A percentile compares a stretch with the other conserved stretches of the same genome.
Conservation (phyloP, 495 filamentous ascomycete species). For the Penicillium malachiteum region DNA sequence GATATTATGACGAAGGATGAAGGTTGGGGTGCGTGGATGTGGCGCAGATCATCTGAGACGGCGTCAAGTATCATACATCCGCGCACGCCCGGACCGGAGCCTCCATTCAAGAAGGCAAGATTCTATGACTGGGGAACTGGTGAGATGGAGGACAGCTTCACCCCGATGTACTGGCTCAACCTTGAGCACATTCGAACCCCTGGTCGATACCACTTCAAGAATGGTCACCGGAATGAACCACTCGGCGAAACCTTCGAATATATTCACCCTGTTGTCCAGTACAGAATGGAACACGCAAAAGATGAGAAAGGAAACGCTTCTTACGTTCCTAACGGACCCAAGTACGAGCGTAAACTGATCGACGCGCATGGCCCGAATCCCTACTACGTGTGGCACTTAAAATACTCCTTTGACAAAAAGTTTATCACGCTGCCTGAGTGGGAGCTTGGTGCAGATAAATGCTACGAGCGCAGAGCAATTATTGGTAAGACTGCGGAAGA, state of each 20-base stretch:
- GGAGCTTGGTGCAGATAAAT: not conserved
- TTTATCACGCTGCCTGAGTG: not conserved
- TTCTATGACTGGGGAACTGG: conserved; percentile 18
- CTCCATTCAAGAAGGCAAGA: not conserved
- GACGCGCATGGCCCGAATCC: conserved; percentile 12
- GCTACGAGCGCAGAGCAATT: not conserved
- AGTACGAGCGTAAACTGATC: not conserved
- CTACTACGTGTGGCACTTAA: not conserved
- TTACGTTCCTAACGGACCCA: not conserved
- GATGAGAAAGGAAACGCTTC: not conserved
- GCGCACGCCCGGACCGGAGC: not conserved
- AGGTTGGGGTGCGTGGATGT: conserved; percentile 6
- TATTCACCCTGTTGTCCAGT: conserved; percentile 13
- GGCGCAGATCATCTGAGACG: not conserved
- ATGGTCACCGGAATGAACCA: not conserved
- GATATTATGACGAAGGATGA: not conserved
- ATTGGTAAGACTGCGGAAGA: not conserved
- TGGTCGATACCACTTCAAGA: conserved; percentile 10
- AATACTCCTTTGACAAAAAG: not conserved
- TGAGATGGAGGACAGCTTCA: conserved; percentile 16
- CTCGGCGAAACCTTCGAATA: conserved; percentile 14
- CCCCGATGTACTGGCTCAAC: conserved; percentile 18
- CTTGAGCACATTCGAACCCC: conserved; percentile 15
- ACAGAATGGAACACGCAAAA: conserved; percentile 8
- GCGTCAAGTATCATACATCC: conserved; percentile 4